Conservation (phyloP, 768 basidiomycete genomes). For the Trametes punicea region DNA sequence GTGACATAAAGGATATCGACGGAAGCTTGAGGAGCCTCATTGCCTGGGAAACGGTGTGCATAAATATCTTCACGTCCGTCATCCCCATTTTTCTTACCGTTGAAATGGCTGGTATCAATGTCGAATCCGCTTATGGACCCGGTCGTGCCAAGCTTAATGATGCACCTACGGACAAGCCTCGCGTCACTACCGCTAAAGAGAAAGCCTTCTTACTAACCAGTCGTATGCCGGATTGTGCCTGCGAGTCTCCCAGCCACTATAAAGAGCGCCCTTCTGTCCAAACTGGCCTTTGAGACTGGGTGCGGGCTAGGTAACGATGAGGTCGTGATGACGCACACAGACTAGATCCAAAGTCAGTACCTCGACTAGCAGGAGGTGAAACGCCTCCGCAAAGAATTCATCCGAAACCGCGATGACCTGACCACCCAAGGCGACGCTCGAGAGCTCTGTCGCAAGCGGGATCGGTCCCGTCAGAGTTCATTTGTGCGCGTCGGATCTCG, state of each 20-base stretch:
- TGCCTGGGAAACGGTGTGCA: slow-evolving; percentile 46
- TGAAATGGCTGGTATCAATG: slow-evolving; percentile 94
- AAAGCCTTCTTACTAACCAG: slow-evolving; percentile 51
- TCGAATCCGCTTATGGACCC: slow-evolving; percentile 80
- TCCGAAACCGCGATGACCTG: slow-evolving; percentile 77
- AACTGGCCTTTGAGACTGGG: slow-evolving; percentile 93
- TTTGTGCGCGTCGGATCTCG: neutral
- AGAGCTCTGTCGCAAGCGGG: slow-evolving; percentile 60
- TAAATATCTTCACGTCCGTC: neutral
- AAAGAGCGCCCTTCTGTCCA: slow-evolving; percentile 92
- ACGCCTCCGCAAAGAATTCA: slow-evolving; percentile 92
- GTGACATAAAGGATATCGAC: slow-evolving; percentile 56
- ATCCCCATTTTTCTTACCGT: slow-evolving; percentile 45
- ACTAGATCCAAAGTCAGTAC: slow-evolving; percentile 40
- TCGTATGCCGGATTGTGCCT: slow-evolving; percentile 87
- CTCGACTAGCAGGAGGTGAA: slow-evolving; percentile 77
- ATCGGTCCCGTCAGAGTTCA: neutral
- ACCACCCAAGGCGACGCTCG: slow-evolving; percentile 81
- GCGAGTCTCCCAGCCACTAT: slow-evolving; percentile 90
- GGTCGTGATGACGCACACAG: neutral
- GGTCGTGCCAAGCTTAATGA: slow-evolving; percentile 80
- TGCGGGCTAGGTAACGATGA: slow-evolving; percentile 56
- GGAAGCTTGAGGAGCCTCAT: slow-evolving; percentile 82
- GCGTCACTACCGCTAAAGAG: neutral
- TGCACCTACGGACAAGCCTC: slow-evolving; percentile 57